Conservation (phyloP, 2,329 filamentous ascomycete genomes). For the Pyrenophora teres region DNA sequence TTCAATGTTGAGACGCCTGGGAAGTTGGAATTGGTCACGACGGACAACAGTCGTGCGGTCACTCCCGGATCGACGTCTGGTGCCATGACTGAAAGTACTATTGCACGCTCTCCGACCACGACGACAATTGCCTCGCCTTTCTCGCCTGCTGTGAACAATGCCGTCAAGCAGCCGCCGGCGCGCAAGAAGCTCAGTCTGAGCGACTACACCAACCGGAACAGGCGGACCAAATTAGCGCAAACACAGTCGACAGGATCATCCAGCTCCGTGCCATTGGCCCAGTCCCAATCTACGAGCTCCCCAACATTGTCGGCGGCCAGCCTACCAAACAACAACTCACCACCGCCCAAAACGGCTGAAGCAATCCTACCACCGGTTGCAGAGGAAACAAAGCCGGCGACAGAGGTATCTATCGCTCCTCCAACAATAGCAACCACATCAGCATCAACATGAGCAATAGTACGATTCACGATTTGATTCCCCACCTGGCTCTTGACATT, state of each 20-base stretch:
- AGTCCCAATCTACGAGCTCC: conserved; percentile 36
- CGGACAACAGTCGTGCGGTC: conserved; percentile 21
- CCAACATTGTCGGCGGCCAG: conserved; percentile 41
- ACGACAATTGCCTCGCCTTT: conserved; percentile 35
- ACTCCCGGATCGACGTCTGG: conserved; percentile 34
- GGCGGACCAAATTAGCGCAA: conserved; percentile 48
- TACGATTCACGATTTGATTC: conserved; percentile 28
- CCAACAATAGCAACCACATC: conserved; percentile 19
- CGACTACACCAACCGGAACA: conserved; percentile 55
- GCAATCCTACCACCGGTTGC: conserved; percentile 32
- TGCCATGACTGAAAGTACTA: conserved; percentile 20
- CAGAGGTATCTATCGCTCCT: conserved; percentile 13
- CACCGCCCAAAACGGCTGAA: conserved; percentile 33
- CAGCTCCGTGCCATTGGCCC: conserved; percentile 28
- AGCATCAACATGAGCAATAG: conserved; percentile 29
- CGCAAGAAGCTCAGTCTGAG: conserved; percentile 59
- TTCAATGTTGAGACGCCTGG: conserved; percentile 39
- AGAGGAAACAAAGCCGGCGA: conserved; percentile 31
- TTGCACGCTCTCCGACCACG: conserved; percentile 39
- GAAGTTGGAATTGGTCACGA: conserved; percentile 29
- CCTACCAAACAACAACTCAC: conserved; percentile 36
- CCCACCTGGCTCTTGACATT: conserved; percentile 20
- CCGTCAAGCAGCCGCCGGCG: conserved; percentile 49
- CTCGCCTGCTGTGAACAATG: conserved; percentile 49
- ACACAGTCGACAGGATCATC: conserved; percentile 30